Percentiles rank a stretch among this genome's conserved stretches.
Evolutionary conservation across 2,329 filamentous ascomycete genomes (phyloP).

Genomic region (Botryosphaeria dothidea): DNA sequence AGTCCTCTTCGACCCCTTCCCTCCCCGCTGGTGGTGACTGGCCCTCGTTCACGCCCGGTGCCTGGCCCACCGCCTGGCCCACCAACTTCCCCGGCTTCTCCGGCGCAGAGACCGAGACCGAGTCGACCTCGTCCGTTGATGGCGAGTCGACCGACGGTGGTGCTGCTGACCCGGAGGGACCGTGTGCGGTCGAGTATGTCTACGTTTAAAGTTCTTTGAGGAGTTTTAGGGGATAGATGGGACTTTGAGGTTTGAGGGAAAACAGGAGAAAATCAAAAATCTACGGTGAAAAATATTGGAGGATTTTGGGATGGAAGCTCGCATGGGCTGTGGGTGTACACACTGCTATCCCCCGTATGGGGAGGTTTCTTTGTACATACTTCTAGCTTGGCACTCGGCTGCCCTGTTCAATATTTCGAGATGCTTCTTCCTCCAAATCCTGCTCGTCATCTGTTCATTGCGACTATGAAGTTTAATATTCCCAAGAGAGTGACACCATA

Average conservation of each 20-base stretch:
- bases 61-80: neutral
- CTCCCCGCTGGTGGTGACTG: neutral
- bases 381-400: neutral
- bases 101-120: neutral
- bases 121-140: neutral
- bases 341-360: neutral
- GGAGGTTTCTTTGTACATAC: neutral
- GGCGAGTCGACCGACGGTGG: neutral
- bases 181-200: conserved; percentile 13
- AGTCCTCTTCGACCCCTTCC: neutral
- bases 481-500: too few species aligned
- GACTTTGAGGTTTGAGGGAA: neutral
- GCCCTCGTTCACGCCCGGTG: conserved; percentile 4
- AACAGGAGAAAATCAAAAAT: neutral
- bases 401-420: neutral
- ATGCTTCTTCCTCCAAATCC: neutral
- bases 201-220: conserved; percentile 7
- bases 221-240: neutral
- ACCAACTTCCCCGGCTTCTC: neutral
- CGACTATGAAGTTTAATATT: neutral
- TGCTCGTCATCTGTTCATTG: neutral
- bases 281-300: neutral
- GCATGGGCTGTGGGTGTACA: neutral
- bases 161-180: neutral
- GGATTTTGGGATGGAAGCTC: neutral